Evolutionary conservation across 129 eudicot species (phyloP), one percentile per base, ranked within the genome.

Genomic region (Gnaphalium uliginosum): DNA sequence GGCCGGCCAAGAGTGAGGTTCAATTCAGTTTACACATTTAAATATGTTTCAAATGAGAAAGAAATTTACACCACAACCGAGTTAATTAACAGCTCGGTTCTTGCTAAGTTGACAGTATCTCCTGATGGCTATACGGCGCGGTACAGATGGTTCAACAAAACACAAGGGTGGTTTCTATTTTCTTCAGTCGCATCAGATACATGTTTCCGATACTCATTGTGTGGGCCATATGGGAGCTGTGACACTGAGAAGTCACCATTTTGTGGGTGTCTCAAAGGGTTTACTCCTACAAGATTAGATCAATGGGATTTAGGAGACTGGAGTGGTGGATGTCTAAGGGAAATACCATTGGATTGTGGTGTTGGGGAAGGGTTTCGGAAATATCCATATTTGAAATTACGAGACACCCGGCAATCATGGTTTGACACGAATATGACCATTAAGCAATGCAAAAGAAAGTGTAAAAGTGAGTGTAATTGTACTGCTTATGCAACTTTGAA

Each of bases 371-470:
- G 51, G 17, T 43, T 43, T 11, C 51, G 51, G 17, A 43, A 43
- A 13, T 43, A 43, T 43, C 5, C 51, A 0, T 43, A 1, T 43
- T 4, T 43, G 17, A 43, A 13, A 43, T 13, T 43, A 43, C 51
- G 17, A 11, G 51, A 43, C 51, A 43, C 51, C 17, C 2, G 51
- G 13, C 4, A 43, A 43, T 43, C 51, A 3, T 43, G 51, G 87
- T 65, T 71, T 22, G 63, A 82, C 27, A 37, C 4, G 53, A 71
- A 64, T 30, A 75, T 75, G 86, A 83, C n/a, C 8, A 21, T 78
- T 0, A 66, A 48, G 17, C 17, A 43, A 43, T 43, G 51, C 4
- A 2, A 10, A 17, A 3, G 11, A 4, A 43, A 43, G 17, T 43
- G 51, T 43, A 43, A 10, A 43, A 43, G 5, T 10, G 51, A 43